Evolutionary conservation across 2,329 filamentous ascomycete species (phyloP), one percentile per base, ranked within the genome.

Genomic region (Pleomassaria siparia): DNA sequence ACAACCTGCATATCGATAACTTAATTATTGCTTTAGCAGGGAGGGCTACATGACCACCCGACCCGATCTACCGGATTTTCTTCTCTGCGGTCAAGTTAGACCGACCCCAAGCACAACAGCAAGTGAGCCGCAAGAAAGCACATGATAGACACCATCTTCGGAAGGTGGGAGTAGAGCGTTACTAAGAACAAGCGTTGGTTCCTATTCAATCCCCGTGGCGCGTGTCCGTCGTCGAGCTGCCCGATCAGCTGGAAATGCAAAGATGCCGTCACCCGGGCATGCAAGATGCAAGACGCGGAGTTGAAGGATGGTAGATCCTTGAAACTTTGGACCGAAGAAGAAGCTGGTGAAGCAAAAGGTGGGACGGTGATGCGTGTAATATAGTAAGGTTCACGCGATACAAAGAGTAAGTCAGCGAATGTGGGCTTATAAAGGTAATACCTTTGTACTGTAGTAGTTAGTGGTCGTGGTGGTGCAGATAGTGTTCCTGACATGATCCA

Each of bases 151-250:
- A 44, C 45, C n/a, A 35, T 29, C 26, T 29, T n/a, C 26, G 51
- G 56, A 59, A 56, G 56, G 56, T 59, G 54, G 40, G 46, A 57
- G 32, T 42, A 30, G 10, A 51, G 40, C 35, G 54, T 59, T 50
- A 49, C 53, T 40, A 29, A 40, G 43, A 39, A 24, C 30, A 42
- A 41, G 47, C 20, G 21, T 33, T 18, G 12, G 25, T 44, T 37
- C 43, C 20, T 16, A 39, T 47, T 40, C 51, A 49, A 51, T 39
- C 4, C 26, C 21, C 16, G 28, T 22, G 21, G n/a, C 21, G 18
- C 18, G 24, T 11, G 35, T 13, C n/a, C 9, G 24, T 37, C 35
- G 8, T 37, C n/a, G 20, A 37, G 9, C 35, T 37, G 20, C 18
- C 35, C 20, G 25, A 45, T 55, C 53, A 55, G 53, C 50, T 47